phyloP scores from a whole-genome alignment of 1,284 basidiomycete genomes.

The Rhodofomes roseus region DNA sequence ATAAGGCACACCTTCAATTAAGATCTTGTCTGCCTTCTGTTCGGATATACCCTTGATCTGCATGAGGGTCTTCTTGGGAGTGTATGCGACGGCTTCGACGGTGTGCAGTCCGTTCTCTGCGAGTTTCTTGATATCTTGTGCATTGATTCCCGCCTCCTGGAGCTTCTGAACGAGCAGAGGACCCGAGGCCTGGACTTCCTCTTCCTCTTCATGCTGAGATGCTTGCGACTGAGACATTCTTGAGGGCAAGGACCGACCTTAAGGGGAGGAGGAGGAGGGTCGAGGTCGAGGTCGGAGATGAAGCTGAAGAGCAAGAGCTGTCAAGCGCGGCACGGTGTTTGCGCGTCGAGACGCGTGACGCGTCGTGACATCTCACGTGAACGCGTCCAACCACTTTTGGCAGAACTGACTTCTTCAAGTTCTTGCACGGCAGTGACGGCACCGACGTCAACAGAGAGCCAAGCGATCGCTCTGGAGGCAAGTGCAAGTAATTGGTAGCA shows the following conservation, averaged over 20 bases:
- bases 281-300: not conserved
- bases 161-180: constrained; percentile 84
- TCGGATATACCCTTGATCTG: constrained; percentile 98
- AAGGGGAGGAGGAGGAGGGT: not conserved
- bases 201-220: constrained; percentile 52
- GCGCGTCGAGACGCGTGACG: constrained; percentile 6
- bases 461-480: too few relatives aligned
- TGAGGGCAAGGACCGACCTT: not conserved
- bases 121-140: constrained; percentile 95
- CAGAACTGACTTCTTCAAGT: not conserved
- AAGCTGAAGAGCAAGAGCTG: not conserved
- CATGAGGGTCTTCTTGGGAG: constrained; percentile 91
- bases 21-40: constrained; percentile 95
- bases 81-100: constrained; percentile 95
- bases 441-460: too few relatives aligned
- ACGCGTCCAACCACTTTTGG: constrained; percentile 13
- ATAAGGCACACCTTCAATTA: constrained; percentile 72
- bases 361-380: constrained; percentile 21
- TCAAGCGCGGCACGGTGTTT: not conserved
- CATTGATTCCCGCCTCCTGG: constrained; percentile 86
- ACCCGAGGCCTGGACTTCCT: constrained; percentile 62
- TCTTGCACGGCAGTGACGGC: too few relatives aligned
- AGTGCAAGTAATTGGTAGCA: too few relatives aligned
- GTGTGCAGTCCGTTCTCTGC: constrained; percentile 92
- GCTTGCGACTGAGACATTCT: constrained; percentile 37